Base-by-base conservation (phyloP, 23 red algal species). In the Gracilariopsis chorda region DNA sequence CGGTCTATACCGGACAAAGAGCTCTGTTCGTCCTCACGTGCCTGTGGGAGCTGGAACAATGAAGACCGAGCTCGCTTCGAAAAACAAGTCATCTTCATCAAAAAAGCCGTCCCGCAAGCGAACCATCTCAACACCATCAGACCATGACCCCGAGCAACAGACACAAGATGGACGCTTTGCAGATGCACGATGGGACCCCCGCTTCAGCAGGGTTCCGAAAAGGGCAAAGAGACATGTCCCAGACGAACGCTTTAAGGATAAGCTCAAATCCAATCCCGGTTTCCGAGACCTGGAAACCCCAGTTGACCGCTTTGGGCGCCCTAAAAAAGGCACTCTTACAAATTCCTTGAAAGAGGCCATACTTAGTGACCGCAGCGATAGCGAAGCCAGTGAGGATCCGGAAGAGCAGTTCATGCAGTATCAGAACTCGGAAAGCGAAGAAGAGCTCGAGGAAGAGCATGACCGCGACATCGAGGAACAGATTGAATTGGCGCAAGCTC, bases 251-350 rank as follows among this genome's bases (percentile, higher is more conserved):
- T 94, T 94, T 55, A 65, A 73, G 53, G 80, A 24, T 29, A 36
- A 65, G 45, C 91, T 94, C 20, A 69, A 39, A 23, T 43, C 44
- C 21, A 79, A 68, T 48, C 65, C 80, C 8, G 80, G 68, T 4
- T 94, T 94, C 68, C 80, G 80, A 8, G 51, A 67, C 25, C 36
- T 52, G 39, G 30, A 47, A 25, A 67, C 91, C 12, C 91, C 80
- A 7, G 81, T 87, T n/a, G 91, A 94, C 91, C 65, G 80, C 24
- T 86, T 86, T 41, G 91, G 91, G 16, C 63, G 81, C 20, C 78
- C 80, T 12, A 86, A 86, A 59, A 48, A 61, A 40, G 57, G 70
- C 34, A 28, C 64, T 4, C 86, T 76, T 1, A 10, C 58, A 32
- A 27, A 58, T 17, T 72, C 67, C 16, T 33, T 90, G 12, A 33